Base-by-base conservation (phyloP, 2,329 filamentous ascomycete genomes). In the Myriosclerotinia curreyana region DNA sequence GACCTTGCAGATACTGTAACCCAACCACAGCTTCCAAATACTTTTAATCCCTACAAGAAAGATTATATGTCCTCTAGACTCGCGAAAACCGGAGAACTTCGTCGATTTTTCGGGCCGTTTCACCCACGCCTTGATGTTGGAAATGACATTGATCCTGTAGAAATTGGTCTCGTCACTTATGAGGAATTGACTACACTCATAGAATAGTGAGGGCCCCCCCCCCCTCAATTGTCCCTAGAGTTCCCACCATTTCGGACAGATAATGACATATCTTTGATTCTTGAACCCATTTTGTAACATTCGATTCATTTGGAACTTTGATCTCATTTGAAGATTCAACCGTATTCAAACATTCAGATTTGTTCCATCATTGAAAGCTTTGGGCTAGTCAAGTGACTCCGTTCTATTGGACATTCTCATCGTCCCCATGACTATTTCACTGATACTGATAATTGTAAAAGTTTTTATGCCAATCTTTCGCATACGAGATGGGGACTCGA, bases 401-500 rank as follows among this genome's bases (percentile, higher is more conserved):
- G 38, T 22, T n/a, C 53, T 55, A 55, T 55, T 42, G 53, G 5
- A 55, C 25, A 17, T 3, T 5, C 38, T 22, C 7, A n/a, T 22
- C n/a, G 2, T 14, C 20, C 20, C 3, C 3, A 42, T 20, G 53
- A 25, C 31, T 9, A 22, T 58, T 1, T 34, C 1, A 46, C 11
- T 7, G 20, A 17, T 11, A 5, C 54, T 58, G 54, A 46, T 22
- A 22, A 34, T 1, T 11, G 14, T 5, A 22, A 25, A 17, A 89
- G 86, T 70, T 91, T 90, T 69, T 85, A 89, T 71, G 80, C 86
- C 31, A 86, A 88, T 58, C 80, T 91, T 6, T 85, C 88, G 1
- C 88, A 91, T 73, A 91, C 88, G 0, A 78, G 88, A 73, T 91
- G 88, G 88, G 88, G 88, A 0, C 82, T 91, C 11, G 88, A 91